These are phyloP conservation scores for Saccharomycopsis schoenii DNA, from an alignment of 805 yeast species.

Conservation along the genomic window DNA sequence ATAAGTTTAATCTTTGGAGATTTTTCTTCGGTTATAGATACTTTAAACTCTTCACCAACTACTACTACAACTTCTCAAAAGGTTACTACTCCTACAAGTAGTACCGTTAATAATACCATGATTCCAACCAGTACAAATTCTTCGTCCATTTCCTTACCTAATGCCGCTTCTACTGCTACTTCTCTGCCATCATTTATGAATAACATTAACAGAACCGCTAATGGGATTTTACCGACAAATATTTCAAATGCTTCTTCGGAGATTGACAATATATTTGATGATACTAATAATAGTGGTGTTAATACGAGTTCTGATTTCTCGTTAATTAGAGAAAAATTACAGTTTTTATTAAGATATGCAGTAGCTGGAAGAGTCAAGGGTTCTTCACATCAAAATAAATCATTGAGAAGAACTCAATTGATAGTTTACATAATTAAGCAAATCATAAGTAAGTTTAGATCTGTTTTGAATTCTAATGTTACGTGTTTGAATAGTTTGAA, in stretches of 20 bases:
- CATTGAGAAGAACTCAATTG: constrained; percentile 5
- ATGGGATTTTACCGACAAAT: not conserved
- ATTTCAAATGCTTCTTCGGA: not conserved
- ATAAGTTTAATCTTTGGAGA: constrained; percentile 13
- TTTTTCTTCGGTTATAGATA: not conserved
- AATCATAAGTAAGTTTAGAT: constrained; percentile 5
- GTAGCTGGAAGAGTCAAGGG: not conserved
- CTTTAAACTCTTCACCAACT: not conserved
- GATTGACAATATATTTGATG: not conserved
- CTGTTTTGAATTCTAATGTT: not conserved
- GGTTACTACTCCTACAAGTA: not conserved
- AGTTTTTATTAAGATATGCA: constrained; percentile 7
- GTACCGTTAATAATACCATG: not conserved
- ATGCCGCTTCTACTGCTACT: not conserved
- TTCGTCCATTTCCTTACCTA: not conserved
- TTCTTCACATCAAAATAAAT: not conserved
- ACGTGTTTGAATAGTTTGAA: not conserved
- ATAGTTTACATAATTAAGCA: constrained; percentile 12
- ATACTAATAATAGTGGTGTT: not conserved
- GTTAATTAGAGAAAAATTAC: constrained; percentile 3
- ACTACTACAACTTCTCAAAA: not conserved
- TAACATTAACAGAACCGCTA: not conserved
- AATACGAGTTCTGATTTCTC: not conserved
- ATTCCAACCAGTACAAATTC: not conserved
- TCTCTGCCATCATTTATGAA: not conserved